Percentiles rank a stretch among this genome's conserved stretches.
These are phyloP conservation scores for Aspergillus carbonarius DNA, from an alignment of 2,329 filamentous ascomycete species.

Conservation along the genomic window DNA sequence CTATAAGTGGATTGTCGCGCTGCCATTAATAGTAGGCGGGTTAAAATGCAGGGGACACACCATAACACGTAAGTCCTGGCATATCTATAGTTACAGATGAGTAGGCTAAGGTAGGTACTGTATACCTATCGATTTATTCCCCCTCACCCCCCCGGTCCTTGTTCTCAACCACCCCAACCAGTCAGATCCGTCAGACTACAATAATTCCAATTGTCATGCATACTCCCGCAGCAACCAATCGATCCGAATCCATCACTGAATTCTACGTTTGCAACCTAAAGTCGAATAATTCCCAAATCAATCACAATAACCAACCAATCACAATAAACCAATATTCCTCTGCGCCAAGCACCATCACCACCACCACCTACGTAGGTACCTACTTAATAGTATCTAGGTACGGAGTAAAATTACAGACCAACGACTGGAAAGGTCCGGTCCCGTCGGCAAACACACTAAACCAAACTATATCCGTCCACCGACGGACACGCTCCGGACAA, in stretches of 20 bases:
- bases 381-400: too few species aligned
- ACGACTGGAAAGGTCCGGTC: too few species aligned
- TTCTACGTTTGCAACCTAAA: background rate
- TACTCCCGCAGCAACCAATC: background rate
- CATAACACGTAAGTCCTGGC: too few species aligned
- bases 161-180: background rate
- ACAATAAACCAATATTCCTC: background rate
- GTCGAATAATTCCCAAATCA: background rate
- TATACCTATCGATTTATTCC: too few species aligned
- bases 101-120: too few species aligned
- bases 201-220: background rate
- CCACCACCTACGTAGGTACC: too few species aligned
- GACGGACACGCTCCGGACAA: background rate
- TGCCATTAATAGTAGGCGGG: background rate
- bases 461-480: background rate
- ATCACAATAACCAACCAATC: background rate
- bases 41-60: too few species aligned
- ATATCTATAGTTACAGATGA: background rate
- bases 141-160: background rate
- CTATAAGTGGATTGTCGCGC: background rate
- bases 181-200: background rate
- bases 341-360: background rate
- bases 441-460: background rate
- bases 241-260: too few species aligned
- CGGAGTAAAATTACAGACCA: too few species aligned